Conservation (phyloP, 352 stramenopile genomes). For the Globisporangium lucens region DNA sequence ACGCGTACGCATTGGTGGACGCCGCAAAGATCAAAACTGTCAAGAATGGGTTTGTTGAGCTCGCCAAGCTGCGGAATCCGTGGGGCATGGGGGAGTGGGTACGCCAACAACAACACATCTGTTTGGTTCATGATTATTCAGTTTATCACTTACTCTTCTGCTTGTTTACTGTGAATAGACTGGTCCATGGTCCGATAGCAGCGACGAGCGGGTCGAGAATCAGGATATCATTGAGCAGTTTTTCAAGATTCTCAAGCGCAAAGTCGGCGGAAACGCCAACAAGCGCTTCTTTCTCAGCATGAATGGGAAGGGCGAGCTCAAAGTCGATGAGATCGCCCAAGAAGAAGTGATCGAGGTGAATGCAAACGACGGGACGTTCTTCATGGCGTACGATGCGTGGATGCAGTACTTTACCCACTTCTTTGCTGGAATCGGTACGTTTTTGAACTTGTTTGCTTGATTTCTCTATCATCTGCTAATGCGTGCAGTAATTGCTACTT, state of each 20-base stretch:
- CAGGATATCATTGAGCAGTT: conserved; percentile 75
- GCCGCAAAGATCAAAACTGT: conserved; percentile 61
- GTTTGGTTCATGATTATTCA: not conserved
- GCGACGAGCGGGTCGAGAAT: conserved; percentile 69
- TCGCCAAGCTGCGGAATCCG: conserved; percentile 87
- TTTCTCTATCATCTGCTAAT: not conserved
- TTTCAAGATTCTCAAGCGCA: conserved; percentile 70
- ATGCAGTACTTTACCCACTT: conserved; percentile 89
- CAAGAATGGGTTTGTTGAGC: conserved; percentile 43
- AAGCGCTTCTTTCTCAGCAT: conserved; percentile 65
- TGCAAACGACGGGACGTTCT: conserved; percentile 88
- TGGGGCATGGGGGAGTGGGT: conserved; percentile 93
- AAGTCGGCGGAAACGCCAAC: conserved; percentile 57
- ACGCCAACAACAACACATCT: conserved; percentile 9
- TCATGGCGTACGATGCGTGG: conserved; percentile 90
- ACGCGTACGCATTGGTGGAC: conserved; percentile 86
- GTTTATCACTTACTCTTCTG: not conserved
- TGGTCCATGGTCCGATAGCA: conserved; percentile 82
- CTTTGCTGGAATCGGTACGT: conserved; percentile 84
- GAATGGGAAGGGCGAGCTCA: conserved; percentile 46
- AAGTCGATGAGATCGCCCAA: conserved; percentile 58
- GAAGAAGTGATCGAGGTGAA: conserved; percentile 83
- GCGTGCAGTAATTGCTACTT: not conserved
- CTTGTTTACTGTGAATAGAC: conserved; percentile 30
- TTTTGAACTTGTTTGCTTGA: not conserved